These are phyloP conservation scores for Diplotaxis tenuifolia DNA, from an alignment of 345 rosid species.

Conservation along the genomic window DNA sequence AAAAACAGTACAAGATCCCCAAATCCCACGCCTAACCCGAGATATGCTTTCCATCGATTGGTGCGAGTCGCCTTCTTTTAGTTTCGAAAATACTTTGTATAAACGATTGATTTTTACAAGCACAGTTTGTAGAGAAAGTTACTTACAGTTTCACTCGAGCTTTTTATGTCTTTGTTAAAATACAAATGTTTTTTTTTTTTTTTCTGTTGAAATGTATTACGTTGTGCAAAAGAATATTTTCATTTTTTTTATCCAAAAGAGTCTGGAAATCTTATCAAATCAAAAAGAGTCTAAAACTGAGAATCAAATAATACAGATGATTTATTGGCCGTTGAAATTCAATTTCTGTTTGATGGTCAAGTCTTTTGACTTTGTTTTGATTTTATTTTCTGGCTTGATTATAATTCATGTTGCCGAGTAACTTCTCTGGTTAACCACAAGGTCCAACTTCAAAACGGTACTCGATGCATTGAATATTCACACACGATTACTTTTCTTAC, in stretches of 20 bases:
- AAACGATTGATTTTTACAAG: slow-evolving; percentile 19
- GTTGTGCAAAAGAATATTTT: neutral
- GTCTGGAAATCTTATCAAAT: neutral
- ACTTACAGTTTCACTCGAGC: neutral
- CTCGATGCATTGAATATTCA: neutral
- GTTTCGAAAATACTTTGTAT: slow-evolving; percentile 15
- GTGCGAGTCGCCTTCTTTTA: neutral
- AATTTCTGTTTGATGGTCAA: neutral
- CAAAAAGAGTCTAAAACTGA: neutral
- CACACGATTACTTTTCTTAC: neutral
- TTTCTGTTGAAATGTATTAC: neutral
- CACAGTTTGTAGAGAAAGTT: slow-evolving; percentile 20
- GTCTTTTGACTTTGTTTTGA: neutral
- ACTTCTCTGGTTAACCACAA: neutral
- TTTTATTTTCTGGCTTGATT: neutral
- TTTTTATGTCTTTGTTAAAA: slow-evolving; percentile 1
- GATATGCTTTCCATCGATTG: neutral
- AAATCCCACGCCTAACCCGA: slow-evolving; percentile 45
- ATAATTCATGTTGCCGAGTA: neutral
- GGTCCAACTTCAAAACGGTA: neutral
- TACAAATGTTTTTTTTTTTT: neutral
- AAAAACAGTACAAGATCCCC: slow-evolving; percentile 92
- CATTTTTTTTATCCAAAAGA: neutral
- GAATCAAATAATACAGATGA: neutral
- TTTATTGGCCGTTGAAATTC: slow-evolving; percentile 13